Conservation (phyloP, 345 rosid species). For the Noccaea bulbosa region DNA sequence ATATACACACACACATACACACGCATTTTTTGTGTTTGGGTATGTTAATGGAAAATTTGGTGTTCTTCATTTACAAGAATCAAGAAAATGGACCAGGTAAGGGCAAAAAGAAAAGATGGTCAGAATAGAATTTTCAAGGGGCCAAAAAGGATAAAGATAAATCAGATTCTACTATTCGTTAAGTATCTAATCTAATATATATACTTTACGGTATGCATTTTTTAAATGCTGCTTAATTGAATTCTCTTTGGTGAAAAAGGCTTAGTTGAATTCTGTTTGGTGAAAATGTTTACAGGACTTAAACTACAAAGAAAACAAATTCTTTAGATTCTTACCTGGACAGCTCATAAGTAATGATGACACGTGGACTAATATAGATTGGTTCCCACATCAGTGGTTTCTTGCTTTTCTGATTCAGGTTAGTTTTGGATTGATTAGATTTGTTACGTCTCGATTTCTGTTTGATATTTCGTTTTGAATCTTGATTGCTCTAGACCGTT, state of each 20-base stretch:
- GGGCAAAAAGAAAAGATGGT: conserved; percentile 29
- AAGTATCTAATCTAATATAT: conserved; percentile 36
- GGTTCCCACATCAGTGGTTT: conserved; percentile 21
- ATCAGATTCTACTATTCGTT: conserved; percentile 36
- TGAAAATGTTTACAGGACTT: conserved; percentile 4
- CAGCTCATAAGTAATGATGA: conserved; percentile 42
- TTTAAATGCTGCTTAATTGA: conserved; percentile 6
- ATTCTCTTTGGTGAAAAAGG: conserved; percentile 6
- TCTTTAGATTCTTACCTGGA: conserved; percentile 28
- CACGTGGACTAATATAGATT: conserved; percentile 62
- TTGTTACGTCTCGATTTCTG: conserved; percentile 8
- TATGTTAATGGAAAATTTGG: conserved; percentile 47
- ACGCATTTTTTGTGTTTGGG: conserved; percentile 31
- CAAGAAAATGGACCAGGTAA: conserved; percentile 58
- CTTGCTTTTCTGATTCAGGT: conserved; percentile 27
- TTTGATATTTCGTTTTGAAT: conserved; percentile 6
- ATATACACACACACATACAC: neutral
- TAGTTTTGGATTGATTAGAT: conserved; percentile 7
- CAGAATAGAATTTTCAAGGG: conserved; percentile 42
- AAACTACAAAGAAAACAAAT: neutral
- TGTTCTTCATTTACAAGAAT: conserved; percentile 53
- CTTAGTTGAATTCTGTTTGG: conserved; percentile 21
- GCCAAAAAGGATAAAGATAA: conserved; percentile 35
- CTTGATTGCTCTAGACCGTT: conserved; percentile 18
- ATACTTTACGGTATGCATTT: conserved; percentile 25